Percentiles rank a stretch among this genome's conserved stretches.
phyloP scores from a whole-genome alignment of 2,329 filamentous ascomycete species.

The Calycina marina region DNA sequence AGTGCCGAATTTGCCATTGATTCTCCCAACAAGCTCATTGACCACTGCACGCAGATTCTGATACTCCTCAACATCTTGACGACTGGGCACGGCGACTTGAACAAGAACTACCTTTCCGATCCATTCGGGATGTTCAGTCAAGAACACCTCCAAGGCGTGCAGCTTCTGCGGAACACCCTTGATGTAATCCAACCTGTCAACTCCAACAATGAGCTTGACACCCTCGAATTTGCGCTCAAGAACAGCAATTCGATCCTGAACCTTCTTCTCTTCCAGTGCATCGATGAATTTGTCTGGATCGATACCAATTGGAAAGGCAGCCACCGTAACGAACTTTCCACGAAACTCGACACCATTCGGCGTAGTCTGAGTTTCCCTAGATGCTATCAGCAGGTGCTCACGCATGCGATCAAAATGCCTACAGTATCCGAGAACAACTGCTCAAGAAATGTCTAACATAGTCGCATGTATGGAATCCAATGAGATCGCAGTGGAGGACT shows the following conservation, averaged over 20 bases:
- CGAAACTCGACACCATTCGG: conserved; percentile 89
- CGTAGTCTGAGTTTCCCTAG: conserved; percentile 55
- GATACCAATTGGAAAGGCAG: conserved; percentile 94
- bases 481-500: conserved; percentile 82
- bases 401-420: conserved; percentile 11
- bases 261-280: conserved; percentile 69
- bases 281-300: conserved; percentile 94
- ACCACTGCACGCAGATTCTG: conserved; percentile 90
- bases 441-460: conserved; percentile 97
- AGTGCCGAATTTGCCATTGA: conserved; percentile 94
- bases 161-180: conserved; percentile 97
- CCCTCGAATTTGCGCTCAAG: conserved; percentile 86
- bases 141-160: conserved; percentile 88
- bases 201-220: conserved; percentile 90
- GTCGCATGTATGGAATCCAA: conserved; percentile 98
- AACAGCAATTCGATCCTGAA: conserved; percentile 74
- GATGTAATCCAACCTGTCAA: conserved; percentile 96
- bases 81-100: conserved; percentile 86
- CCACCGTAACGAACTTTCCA: conserved; percentile 76
- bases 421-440: conserved; percentile 88
- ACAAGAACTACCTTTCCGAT: conserved; percentile 94
- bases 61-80: conserved; percentile 95
- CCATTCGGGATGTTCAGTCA: conserved; percentile 95
- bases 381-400: conserved; percentile 1
- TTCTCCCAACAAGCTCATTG: conserved; percentile 90